Evolutionary conservation across 805 yeast species (phyloP).

Genomic region (Candida anglica): DNA sequence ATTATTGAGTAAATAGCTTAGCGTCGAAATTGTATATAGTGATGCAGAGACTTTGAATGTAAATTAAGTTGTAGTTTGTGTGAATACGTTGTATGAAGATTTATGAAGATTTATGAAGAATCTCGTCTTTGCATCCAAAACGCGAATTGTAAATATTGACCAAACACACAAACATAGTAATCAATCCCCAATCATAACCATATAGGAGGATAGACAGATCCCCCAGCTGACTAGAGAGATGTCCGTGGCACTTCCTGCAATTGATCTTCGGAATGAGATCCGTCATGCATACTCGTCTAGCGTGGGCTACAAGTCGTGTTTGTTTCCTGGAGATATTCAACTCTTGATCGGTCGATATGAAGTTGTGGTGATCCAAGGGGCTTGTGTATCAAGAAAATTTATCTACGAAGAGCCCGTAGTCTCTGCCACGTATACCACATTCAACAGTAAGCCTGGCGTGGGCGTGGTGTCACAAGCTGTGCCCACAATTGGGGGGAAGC

Average conservation of each 20-base stretch:
- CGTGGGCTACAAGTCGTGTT: constrained; percentile 13
- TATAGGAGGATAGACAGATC: too few species aligned
- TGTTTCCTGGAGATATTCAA: constrained; percentile 24
- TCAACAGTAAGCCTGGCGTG: constrained; percentile 24
- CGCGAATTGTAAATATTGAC: too few species aligned
- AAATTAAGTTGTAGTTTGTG: too few species aligned
- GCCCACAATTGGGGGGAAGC: too few species aligned
- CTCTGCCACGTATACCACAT: constrained; percentile 58
- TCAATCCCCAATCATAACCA: too few species aligned
- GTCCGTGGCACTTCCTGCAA: constrained; percentile 22
- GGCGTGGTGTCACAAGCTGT: not conserved
- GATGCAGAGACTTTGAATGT: constrained; percentile 1
- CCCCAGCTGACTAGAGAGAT: too few species aligned
- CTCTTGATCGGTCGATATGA: constrained; percentile 32
- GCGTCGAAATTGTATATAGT: constrained; percentile 6
- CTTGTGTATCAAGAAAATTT: constrained; percentile 43
- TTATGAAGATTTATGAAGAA: too few species aligned
- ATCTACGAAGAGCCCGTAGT: constrained; percentile 49
- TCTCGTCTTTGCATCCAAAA: too few species aligned
- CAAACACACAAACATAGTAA: too few species aligned
- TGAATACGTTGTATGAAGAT: too few species aligned
- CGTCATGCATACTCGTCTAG: constrained; percentile 17
- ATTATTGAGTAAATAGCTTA: constrained; percentile 54
- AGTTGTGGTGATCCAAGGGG: constrained; percentile 45
- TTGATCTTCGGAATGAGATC: constrained; percentile 25